phyloP scores from a whole-genome alignment of 1,284 basidiomycete genomes.

The Irpex sp. region DNA sequence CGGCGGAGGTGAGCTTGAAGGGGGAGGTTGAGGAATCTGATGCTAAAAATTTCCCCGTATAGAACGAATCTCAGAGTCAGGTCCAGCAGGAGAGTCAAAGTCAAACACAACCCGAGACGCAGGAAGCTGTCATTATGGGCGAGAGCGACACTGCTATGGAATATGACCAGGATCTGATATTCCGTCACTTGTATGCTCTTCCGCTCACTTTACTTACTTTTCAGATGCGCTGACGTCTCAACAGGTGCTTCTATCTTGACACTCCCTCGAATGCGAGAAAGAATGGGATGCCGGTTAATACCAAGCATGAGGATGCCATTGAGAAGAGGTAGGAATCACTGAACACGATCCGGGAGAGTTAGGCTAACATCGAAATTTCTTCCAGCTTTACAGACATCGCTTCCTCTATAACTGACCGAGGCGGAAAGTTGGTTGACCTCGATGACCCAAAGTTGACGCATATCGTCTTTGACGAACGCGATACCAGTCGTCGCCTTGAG shows the following conservation, averaged over 20 bases:
- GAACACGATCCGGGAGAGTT: neutral
- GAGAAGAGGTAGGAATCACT: constrained; percentile 41
- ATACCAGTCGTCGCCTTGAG: constrained; percentile 64
- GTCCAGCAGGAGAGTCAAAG: neutral
- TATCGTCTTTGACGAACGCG: constrained; percentile 77
- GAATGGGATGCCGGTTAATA: constrained; percentile 56
- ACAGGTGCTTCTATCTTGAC: constrained; percentile 85
- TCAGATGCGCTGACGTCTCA: neutral
- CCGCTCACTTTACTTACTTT: neutral
- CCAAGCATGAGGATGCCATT: constrained; percentile 52
- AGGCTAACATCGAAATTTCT: neutral
- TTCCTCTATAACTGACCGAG: constrained; percentile 57
- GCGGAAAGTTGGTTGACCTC: constrained; percentile 68
- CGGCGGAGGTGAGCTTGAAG: constrained; percentile 34
- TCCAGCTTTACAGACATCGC: constrained; percentile 55
- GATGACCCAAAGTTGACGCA: constrained; percentile 80
- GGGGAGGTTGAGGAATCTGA: neutral
- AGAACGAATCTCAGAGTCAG: neutral
- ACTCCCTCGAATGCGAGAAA: constrained; percentile 66
- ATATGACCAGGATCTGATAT: constrained; percentile 75
- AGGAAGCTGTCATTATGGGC: constrained; percentile 52
- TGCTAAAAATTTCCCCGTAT: neutral
- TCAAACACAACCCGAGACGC: constrained; percentile 4
- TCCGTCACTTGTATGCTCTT: constrained; percentile 69
- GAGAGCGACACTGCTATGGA: constrained; percentile 61